These are phyloP conservation scores for Alternaria incomplexa DNA, from an alignment of 2,329 filamentous ascomycete species.

Conservation along the genomic window DNA sequence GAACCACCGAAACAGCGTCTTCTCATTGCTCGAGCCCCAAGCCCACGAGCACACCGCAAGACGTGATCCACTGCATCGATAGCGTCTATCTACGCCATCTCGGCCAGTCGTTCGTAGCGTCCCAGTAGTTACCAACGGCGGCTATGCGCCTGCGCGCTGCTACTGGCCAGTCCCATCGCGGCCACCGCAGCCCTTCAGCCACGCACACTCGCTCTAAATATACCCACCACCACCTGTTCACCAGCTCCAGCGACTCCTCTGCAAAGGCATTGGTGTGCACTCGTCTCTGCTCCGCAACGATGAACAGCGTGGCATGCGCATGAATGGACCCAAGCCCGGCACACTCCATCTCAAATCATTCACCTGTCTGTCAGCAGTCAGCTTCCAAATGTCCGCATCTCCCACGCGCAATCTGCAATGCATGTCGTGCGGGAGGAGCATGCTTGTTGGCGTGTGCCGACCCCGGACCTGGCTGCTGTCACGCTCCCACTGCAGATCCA, in stretches of 20 bases:
- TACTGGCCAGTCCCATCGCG: slow-evolving; percentile 19
- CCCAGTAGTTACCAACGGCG: slow-evolving; percentile 27
- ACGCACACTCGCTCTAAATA: slow-evolving; percentile 30
- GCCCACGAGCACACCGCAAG: slow-evolving; percentile 32
- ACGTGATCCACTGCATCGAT: slow-evolving; percentile 25
- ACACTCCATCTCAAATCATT: slow-evolving; percentile 1
- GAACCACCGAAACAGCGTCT: slow-evolving; percentile 11
- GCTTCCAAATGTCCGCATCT: slow-evolving; percentile 19
- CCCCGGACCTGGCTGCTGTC: slow-evolving; percentile 15
- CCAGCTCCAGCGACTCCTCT: slow-evolving; percentile 1
- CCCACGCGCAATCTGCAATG: slow-evolving; percentile 27
- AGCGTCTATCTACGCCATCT: slow-evolving; percentile 30
- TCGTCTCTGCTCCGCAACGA: neutral
- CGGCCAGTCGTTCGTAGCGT: slow-evolving; percentile 30
- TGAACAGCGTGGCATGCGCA: neutral
- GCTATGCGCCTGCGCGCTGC: slow-evolving; percentile 22
- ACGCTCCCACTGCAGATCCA: slow-evolving; percentile 6
- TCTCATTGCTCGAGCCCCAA: slow-evolving; percentile 32
- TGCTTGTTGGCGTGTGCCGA: slow-evolving; percentile 6
- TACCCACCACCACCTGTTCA: slow-evolving; percentile 15
- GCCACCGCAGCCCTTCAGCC: slow-evolving; percentile 22
- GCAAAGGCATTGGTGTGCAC: neutral
- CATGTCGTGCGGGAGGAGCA: slow-evolving; percentile 17
- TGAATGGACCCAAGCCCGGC: slow-evolving; percentile 2
- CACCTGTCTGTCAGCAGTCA: slow-evolving; percentile 3